Percentiles rank a stretch among this genome's conserved stretches.
These are phyloP conservation scores for Betula pendula DNA, from an alignment of 306 rosid genomes.

Conservation along the genomic window DNA sequence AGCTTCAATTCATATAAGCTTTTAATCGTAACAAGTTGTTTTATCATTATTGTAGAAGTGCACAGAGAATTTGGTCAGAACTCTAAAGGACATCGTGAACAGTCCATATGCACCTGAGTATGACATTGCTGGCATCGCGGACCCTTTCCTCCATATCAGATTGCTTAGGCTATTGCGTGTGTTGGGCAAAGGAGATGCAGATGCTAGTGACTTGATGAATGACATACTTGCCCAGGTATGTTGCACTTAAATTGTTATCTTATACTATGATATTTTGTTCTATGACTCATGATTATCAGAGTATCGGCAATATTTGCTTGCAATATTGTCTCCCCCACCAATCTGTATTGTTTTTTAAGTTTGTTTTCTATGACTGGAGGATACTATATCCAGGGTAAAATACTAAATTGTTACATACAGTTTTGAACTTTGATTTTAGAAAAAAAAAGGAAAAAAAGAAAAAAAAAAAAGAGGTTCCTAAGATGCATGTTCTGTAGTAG, in stretches of 20 bases:
- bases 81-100: conserved; percentile 81
- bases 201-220: conserved; percentile 91
- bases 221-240: conserved; percentile 99
- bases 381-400: neutral
- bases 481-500: neutral
- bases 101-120: conserved; percentile 96
- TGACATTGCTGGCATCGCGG: conserved; percentile 94
- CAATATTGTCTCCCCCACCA: conserved; percentile 10
- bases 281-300: conserved; percentile 14
- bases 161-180: conserved; percentile 84
- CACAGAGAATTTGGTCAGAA: conserved; percentile 85
- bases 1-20: conserved; percentile 17
- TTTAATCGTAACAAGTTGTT: conserved; percentile 28
- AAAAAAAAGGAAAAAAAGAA: neutral
- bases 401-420: neutral
- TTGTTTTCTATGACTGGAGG: neutral
- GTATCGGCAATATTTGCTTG: conserved; percentile 19
- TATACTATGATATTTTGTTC: conserved; percentile 17
- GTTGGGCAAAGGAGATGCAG: conserved; percentile 91
- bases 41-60: conserved; percentile 64
- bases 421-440: neutral
- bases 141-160: conserved; percentile 95
- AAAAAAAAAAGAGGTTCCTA: neutral
- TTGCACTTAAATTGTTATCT: conserved; percentile 16
- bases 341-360: neutral